Evolutionary conservation across 192 early-diverging fungal genomes (phyloP).

Genomic region (Coemansia sp.): DNA sequence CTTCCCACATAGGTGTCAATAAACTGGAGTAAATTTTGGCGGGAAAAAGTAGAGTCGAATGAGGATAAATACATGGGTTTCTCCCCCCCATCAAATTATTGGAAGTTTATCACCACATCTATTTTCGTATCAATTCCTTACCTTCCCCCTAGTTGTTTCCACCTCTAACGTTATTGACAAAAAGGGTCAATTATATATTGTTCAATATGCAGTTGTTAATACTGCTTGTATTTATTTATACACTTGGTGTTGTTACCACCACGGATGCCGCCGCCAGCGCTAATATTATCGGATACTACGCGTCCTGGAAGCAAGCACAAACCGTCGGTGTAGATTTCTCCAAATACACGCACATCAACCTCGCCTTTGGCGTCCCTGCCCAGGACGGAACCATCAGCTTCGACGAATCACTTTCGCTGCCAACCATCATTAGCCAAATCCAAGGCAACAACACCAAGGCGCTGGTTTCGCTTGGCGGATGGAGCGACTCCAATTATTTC

Average conservation of each 20-base stretch:
- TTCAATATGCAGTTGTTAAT: too few species aligned
- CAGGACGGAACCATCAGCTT: conserved; percentile 40
- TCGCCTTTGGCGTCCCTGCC: conserved; percentile 59
- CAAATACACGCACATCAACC: conserved; percentile 73
- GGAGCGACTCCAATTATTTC: conserved; percentile 61
- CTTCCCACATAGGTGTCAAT: too few species aligned
- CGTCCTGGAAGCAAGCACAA: conserved; percentile 38
- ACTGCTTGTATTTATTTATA: neutral
- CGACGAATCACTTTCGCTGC: conserved; percentile 36
- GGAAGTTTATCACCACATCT: too few species aligned
- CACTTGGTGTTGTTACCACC: neutral
- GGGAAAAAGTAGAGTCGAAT: too few species aligned
- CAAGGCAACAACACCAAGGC: conserved; percentile 61
- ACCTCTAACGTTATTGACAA: too few species aligned
- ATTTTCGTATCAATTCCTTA: too few species aligned
- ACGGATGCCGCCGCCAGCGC: conserved; percentile 4
- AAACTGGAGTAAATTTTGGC: too few species aligned
- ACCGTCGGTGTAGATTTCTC: conserved; percentile 26
- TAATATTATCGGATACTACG: conserved; percentile 42
- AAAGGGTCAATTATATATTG: too few species aligned
- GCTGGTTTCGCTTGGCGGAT: conserved; percentile 67
- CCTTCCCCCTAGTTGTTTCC: too few species aligned
- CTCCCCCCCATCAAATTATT: too few species aligned
- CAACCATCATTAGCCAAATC: conserved; percentile 49
- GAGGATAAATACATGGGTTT: too few species aligned